Percentiles rank a stretch among this genome's conserved stretches.
These are phyloP conservation scores for Coccomyxa subellipsoidea DNA, from an alignment of 163 green algal species.

Conservation along the genomic window DNA sequence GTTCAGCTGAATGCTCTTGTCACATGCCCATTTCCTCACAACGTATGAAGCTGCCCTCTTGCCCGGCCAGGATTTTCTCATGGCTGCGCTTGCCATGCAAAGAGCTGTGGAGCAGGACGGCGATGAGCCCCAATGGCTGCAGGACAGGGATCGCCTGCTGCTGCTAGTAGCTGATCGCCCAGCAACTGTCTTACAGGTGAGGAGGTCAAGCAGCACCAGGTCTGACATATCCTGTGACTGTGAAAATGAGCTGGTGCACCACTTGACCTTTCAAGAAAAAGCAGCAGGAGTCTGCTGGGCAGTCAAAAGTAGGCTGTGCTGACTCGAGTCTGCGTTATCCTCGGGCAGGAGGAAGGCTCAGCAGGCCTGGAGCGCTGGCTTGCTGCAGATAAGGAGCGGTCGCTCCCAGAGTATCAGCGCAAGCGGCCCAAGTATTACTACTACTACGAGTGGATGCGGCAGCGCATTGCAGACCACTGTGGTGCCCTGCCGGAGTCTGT, in stretches of 20 bases:
- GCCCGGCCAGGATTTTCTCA: conserved; percentile 13
- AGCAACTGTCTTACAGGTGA: conserved; percentile 28
- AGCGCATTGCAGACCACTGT: conserved; percentile 40
- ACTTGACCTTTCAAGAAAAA: background rate
- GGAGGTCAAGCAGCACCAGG: too few species aligned
- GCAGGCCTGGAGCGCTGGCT: conserved; percentile 28
- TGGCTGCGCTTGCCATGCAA: conserved; percentile 19
- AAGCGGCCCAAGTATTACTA: conserved; percentile 65
- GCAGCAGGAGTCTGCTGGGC: background rate
- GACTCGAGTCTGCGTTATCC: background rate
- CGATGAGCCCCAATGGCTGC: conserved; percentile 4
- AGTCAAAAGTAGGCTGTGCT: background rate
- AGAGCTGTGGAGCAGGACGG: conserved; percentile 11
- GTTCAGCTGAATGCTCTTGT: background rate
- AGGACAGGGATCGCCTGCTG: conserved; percentile 29
- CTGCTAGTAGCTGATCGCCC: conserved; percentile 31
- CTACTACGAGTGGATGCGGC: conserved; percentile 71
- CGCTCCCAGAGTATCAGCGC: conserved; percentile 31
- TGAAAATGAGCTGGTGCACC: too few species aligned
- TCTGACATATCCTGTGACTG: too few species aligned
- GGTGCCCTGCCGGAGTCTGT: conserved; percentile 55
- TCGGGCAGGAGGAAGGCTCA: conserved; percentile 16
- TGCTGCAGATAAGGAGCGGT: conserved; percentile 15
- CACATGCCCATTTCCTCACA: background rate
- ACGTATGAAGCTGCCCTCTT: background rate